Evolutionary conservation across 495 filamentous ascomycete genomes (phyloP).

Genomic region (Hypomontagnella monticulosa): DNA sequence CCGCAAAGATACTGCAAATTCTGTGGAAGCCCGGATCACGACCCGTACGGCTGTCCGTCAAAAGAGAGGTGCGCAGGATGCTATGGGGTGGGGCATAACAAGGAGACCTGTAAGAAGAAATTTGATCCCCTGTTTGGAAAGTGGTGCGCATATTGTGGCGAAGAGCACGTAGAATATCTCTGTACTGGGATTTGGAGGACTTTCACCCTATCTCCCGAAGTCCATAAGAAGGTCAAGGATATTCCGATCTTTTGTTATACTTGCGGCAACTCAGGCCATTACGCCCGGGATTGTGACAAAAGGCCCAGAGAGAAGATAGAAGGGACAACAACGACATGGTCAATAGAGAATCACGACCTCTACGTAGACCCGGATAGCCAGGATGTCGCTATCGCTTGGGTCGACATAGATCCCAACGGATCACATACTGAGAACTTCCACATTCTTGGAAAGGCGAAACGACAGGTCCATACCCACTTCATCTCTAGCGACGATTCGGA

Average conservation of each 20-base stretch:
- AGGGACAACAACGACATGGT: slow-evolving; percentile 48
- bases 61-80: slow-evolving; percentile 52
- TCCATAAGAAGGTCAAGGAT: slow-evolving; percentile 47
- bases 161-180: slow-evolving; percentile 44
- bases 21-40: slow-evolving; percentile 48
- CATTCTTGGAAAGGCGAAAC: slow-evolving; percentile 50
- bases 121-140: slow-evolving; percentile 45
- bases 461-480: slow-evolving; percentile 52
- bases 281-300: slow-evolving; percentile 52
- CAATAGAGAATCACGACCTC: slow-evolving; percentile 42
- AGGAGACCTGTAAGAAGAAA: slow-evolving; percentile 47
- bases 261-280: slow-evolving; percentile 53
- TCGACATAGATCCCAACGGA: slow-evolving; percentile 10
- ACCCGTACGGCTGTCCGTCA: slow-evolving; percentile 48
- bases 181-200: slow-evolving; percentile 54
- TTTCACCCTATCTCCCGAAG: slow-evolving; percentile 37
- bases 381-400: slow-evolving; percentile 44
- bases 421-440: slow-evolving; percentile 37
- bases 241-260: slow-evolving; percentile 54
- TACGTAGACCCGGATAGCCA: slow-evolving; percentile 50
- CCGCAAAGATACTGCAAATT: slow-evolving; percentile 48
- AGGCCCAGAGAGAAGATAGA: slow-evolving; percentile 19
- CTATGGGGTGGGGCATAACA: slow-evolving; percentile 50
- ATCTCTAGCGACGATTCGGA: slow-evolving; percentile 56
- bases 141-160: slow-evolving; percentile 51